These are phyloP conservation scores for Mayamaea pseudoterrestris DNA, from an alignment of 108 stramenopile species.

Conservation along the genomic window DNA sequence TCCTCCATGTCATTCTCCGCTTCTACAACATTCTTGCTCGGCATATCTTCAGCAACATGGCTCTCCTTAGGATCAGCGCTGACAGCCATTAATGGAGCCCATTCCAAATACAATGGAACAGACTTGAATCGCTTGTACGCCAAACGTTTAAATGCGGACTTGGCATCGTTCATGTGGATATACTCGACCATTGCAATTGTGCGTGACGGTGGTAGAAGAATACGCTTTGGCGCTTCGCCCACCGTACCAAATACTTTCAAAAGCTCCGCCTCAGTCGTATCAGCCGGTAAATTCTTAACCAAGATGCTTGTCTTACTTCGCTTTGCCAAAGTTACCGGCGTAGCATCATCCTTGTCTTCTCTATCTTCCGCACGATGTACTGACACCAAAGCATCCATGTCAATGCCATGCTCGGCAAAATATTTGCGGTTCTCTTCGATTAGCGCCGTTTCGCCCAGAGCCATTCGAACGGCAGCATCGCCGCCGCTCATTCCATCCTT, in stretches of 20 bases:
- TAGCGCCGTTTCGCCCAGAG: constrained; percentile 91
- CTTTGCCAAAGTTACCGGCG: constrained; percentile 6
- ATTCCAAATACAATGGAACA: constrained; percentile 96
- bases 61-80: not conserved
- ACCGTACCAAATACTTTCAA: constrained; percentile 72
- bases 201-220: constrained; percentile 80
- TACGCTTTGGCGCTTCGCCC: constrained; percentile 42
- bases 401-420: constrained; percentile 82
- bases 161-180: constrained; percentile 76
- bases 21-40: not conserved
- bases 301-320: constrained; percentile 81
- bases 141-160: constrained; percentile 78
- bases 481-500: constrained; percentile 79
- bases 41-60: not conserved
- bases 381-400: constrained; percentile 74
- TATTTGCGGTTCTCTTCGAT: constrained; percentile 88
- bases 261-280: constrained; percentile 74
- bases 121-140: constrained; percentile 92
- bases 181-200: constrained; percentile 91
- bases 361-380: no score
- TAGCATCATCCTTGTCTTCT: constrained; percentile 8
- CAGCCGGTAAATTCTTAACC: constrained; percentile 94
- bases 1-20: constrained; percentile 10
- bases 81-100: constrained; percentile 78
- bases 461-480: constrained; percentile 88